Conservation (phyloP, 2,329 filamentous ascomycete genomes). For the Claviceps sp. region DNA sequence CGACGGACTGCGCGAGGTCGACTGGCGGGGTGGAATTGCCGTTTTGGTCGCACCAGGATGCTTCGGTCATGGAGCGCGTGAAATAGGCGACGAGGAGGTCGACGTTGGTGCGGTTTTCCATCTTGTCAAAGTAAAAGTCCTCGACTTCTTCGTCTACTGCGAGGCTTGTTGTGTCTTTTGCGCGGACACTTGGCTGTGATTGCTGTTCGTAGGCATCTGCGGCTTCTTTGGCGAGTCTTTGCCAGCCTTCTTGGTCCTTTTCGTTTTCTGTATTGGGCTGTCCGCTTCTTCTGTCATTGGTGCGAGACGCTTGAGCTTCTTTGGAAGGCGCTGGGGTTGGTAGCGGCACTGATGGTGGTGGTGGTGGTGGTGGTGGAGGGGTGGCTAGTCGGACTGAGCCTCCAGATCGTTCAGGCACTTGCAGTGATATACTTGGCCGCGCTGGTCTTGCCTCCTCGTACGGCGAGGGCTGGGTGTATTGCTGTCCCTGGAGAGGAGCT, state of each 20-base stretch:
- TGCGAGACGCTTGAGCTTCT: slow-evolving; percentile 18
- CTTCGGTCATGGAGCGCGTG: slow-evolving; percentile 33
- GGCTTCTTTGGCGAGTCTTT: slow-evolving; percentile 11
- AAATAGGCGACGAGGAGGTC: slow-evolving; percentile 43
- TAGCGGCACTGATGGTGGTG: slow-evolving; percentile 25
- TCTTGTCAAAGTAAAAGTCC: slow-evolving; percentile 21
- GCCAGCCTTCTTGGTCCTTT: slow-evolving; percentile 8
- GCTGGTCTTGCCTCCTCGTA: slow-evolving; percentile 14
- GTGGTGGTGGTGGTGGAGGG: slow-evolving; percentile 33
- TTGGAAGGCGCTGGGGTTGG: slow-evolving; percentile 24
- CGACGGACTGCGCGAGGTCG: slow-evolving; percentile 37
- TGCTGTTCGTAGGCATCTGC: slow-evolving; percentile 9
- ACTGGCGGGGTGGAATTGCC: slow-evolving; percentile 30
- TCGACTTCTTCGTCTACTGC: slow-evolving; percentile 9
- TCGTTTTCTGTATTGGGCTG: not conserved
- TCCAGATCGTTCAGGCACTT: slow-evolving; percentile 37
- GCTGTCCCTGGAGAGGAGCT: not conserved
- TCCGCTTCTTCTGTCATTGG: not conserved
- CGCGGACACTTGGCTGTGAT: not conserved
- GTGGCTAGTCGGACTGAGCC: slow-evolving; percentile 51
- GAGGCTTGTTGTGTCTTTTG: slow-evolving; percentile 1
- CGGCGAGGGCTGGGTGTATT: not conserved
- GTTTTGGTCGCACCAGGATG: slow-evolving; percentile 36
- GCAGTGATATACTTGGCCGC: slow-evolving; percentile 26
- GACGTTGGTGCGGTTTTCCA: slow-evolving; percentile 39